phyloP scores from a whole-genome alignment of 208 protist genomes.

The Herpetomonas samuelpessoai region DNA sequence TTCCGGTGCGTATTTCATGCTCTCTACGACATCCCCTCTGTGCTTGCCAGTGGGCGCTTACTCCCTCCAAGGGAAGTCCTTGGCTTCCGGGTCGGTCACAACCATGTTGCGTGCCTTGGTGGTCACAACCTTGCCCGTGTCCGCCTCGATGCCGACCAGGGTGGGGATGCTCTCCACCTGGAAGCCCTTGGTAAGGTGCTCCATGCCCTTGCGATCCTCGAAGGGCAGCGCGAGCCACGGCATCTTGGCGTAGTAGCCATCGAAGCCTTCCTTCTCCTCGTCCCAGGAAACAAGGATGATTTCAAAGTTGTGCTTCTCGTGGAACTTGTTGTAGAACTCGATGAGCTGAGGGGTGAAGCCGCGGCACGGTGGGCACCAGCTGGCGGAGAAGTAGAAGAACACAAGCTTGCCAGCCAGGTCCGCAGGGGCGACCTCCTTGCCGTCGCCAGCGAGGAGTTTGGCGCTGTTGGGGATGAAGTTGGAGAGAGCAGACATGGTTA shows the following conservation, averaged over 20 bases:
- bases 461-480: conserved; percentile 54
- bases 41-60: conserved; percentile 17
- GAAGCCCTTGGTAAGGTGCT: conserved; percentile 53
- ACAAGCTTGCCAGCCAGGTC: conserved; percentile 58
- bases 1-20: too few species aligned
- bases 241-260: conserved; percentile 79
- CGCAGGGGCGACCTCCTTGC: conserved; percentile 22
- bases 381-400: conserved; percentile 91
- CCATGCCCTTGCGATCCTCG: conserved; percentile 27
- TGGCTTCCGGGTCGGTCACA: conserved; percentile 64
- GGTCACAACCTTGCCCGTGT: conserved; percentile 71
- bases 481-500: conserved; percentile 65
- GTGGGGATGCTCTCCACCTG: conserved; percentile 77
- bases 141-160: conserved; percentile 69
- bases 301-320: conserved; percentile 81
- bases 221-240: conserved; percentile 82
- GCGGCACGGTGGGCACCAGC: conserved; percentile 94
- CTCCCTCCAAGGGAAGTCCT: conserved; percentile 64
- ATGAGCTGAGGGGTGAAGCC: conserved; percentile 85
- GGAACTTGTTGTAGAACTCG: conserved; percentile 80
- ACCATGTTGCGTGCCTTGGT: conserved; percentile 51
- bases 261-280: conserved; percentile 69
- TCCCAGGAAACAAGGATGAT: conserved; percentile 83
- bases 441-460: conserved; percentile 42
- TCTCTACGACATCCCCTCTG: too few species aligned